Percentiles rank a stretch among this genome's conserved stretches.
These are phyloP conservation scores for Capsicum chinense DNA, from an alignment of 257 asterid species.

Conservation along the genomic window DNA sequence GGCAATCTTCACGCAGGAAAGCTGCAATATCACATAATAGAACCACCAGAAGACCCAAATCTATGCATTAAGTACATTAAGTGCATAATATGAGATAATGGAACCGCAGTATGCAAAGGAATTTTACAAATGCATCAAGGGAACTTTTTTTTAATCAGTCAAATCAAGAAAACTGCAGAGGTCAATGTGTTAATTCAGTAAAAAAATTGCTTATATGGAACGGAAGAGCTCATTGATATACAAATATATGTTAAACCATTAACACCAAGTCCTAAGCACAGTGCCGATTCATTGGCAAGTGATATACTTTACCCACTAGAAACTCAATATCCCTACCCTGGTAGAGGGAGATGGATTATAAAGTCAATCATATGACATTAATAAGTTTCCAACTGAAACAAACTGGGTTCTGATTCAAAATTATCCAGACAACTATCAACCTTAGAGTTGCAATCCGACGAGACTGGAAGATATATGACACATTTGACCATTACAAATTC, in stretches of 20 bases:
- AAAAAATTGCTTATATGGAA: neutral
- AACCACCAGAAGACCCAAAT: slow-evolving; percentile 77
- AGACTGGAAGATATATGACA: neutral
- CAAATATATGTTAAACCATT: neutral
- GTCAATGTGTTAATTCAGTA: slow-evolving; percentile 17
- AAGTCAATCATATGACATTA: neutral
- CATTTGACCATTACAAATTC: too few species aligned
- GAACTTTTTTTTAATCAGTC: neutral
- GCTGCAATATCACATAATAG: slow-evolving; percentile 72
- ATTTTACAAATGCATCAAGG: neutral
- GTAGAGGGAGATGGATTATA: neutral
- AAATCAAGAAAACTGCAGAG: slow-evolving; percentile 18
- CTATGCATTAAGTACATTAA: slow-evolving; percentile 55
- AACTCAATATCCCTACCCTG: neutral
- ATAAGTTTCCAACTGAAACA: slow-evolving; percentile 12
- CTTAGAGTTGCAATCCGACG: neutral
- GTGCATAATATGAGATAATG: slow-evolving; percentile 20
- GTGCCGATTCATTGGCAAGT: neutral
- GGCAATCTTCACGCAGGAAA: slow-evolving; percentile 68
- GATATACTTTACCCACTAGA: slow-evolving; percentile 2
- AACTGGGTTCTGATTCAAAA: slow-evolving; percentile 18
- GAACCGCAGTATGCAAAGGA: slow-evolving; percentile 18
- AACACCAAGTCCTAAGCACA: neutral
- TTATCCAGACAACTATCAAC: neutral
- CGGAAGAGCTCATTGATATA: neutral